Percentiles rank a stretch among this genome's conserved stretches.
These are phyloP conservation scores for Trametes cingulata DNA, from an alignment of 768 basidiomycete genomes.

Conservation along the genomic window DNA sequence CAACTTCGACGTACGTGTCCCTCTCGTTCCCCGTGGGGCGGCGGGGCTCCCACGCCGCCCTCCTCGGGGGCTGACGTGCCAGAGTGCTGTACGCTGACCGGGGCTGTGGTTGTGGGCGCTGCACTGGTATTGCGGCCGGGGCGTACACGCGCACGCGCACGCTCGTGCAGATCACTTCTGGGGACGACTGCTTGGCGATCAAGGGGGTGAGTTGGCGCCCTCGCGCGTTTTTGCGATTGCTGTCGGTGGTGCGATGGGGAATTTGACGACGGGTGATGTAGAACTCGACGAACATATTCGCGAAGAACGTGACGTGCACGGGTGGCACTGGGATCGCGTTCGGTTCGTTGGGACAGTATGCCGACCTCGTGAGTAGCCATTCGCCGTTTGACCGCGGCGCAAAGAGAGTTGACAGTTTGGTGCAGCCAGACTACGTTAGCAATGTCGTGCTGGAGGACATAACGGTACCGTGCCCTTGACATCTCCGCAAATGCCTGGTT, in stretches of 20 bases:
- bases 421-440: slow-evolving; percentile 53
- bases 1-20: slow-evolving; percentile 49
- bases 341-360: slow-evolving; percentile 60
- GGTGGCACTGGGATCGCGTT: slow-evolving; percentile 65
- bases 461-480: slow-evolving; percentile 40
- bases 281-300: slow-evolving; percentile 57
- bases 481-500: not conserved
- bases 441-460: slow-evolving; percentile 53
- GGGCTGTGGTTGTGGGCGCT: too few relatives aligned
- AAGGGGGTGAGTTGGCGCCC: slow-evolving; percentile 50
- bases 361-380: slow-evolving; percentile 42
- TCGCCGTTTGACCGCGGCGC: not conserved
- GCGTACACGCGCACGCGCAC: not conserved
- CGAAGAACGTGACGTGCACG: slow-evolving; percentile 50
- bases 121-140: too few relatives aligned
- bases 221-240: not conserved
- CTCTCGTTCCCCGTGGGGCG: not conserved
- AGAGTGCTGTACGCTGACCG: not conserved
- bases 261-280: slow-evolving; percentile 20
- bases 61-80: not conserved
- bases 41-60: not conserved
- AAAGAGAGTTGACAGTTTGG: not conserved
- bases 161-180: slow-evolving; percentile 45
- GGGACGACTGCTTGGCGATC: slow-evolving; percentile 65
- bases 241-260: not conserved